Conservation (phyloP, 148 eudicot species). For the Dysphania ambrosioides region DNA sequence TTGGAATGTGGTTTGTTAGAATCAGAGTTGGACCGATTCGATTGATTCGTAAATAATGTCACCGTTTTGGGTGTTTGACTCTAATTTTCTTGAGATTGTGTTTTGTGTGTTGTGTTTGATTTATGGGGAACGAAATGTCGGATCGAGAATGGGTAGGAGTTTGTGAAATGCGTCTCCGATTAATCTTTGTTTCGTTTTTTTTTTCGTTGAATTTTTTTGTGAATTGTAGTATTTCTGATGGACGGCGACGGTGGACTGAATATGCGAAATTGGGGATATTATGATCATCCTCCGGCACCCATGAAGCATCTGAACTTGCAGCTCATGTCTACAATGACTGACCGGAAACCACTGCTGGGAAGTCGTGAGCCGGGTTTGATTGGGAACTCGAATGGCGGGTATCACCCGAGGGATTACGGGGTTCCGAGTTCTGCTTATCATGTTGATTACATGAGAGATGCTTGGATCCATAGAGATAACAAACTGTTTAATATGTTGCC, state of each 20-base stretch:
- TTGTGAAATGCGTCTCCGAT: conserved; percentile 19
- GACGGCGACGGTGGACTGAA: conserved; percentile 41
- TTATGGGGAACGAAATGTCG: too few relatives aligned
- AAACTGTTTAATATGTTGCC: conserved; percentile 34
- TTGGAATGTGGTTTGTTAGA: conserved; percentile 11
- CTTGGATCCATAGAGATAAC: conserved; percentile 35
- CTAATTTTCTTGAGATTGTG: not conserved
- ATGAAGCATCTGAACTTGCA: conserved; percentile 35
- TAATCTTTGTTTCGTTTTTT: conserved; percentile 15
- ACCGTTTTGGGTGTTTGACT: not conserved
- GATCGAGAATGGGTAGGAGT: conserved; percentile 3
- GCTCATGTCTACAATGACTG: conserved; percentile 35
- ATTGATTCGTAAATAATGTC: not conserved
- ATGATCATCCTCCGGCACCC: conserved; percentile 31
- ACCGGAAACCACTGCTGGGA: conserved; percentile 34
- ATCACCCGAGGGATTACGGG: conserved; percentile 34
- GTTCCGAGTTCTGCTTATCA: conserved; percentile 29
- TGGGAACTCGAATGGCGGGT: conserved; percentile 32
- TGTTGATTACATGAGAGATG: conserved; percentile 36
- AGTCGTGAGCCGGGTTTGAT: conserved; percentile 29
- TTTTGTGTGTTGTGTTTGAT: too few relatives aligned
- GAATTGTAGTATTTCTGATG: conserved; percentile 24
- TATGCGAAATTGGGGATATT: conserved; percentile 46
- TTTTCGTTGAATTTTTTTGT: not conserved
- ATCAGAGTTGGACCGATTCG: not conserved